Evolutionary conservation across 2,329 filamentous ascomycete genomes (phyloP), one percentile per base, ranked within the genome.

Genomic region (Trichoderma citrinoviride): DNA sequence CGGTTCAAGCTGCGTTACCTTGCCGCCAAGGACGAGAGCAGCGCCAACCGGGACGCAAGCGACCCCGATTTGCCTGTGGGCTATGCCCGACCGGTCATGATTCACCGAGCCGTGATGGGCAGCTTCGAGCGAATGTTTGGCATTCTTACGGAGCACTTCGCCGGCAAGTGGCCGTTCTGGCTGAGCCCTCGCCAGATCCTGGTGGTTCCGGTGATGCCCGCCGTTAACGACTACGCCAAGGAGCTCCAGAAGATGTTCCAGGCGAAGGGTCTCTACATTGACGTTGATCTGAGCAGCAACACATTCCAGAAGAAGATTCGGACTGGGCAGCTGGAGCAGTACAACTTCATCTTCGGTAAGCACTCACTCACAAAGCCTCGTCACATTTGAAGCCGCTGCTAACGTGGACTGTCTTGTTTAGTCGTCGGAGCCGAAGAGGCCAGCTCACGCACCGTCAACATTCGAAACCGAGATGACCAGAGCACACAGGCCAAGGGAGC

Each of bases 221-320:
- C 92, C 67, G 90, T 90, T 78, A 88, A 89, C 72, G 87, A 88
- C 73, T 93, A 95, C 76, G 90, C 90, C 68, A 82, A 88, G 73
- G 90, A 94, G 77, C 87, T 94, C 7, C 87, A 90, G 72, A 77
- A 78, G 66, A 80, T 88, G 67, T 89, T 93, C 79, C 86, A 88
- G 73, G 81, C 83, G 66, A 83, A 88, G 75, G 82, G 83, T 55
- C 85, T 94, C 77, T 90, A 87, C 77, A 87, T 87, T 65, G 76
- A 89, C 72, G 86, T 87, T 46, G 78, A 80, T 64, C 67, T 79
- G 62, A 73, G 85, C 70, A 87, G 90, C 72, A 92, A 94, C 79
- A 95, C 91, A 7, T 87, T 95, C 79, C 89, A 92, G 77, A 94
- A 95, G 85, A 95, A 95, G 86, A 92, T 95, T 70, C 88, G 91